Percentiles rank a stretch among this genome's conserved stretches.
Conservation (phyloP, 2,329 filamentous ascomycete species). For the Aspergillus fischeri region DNA sequence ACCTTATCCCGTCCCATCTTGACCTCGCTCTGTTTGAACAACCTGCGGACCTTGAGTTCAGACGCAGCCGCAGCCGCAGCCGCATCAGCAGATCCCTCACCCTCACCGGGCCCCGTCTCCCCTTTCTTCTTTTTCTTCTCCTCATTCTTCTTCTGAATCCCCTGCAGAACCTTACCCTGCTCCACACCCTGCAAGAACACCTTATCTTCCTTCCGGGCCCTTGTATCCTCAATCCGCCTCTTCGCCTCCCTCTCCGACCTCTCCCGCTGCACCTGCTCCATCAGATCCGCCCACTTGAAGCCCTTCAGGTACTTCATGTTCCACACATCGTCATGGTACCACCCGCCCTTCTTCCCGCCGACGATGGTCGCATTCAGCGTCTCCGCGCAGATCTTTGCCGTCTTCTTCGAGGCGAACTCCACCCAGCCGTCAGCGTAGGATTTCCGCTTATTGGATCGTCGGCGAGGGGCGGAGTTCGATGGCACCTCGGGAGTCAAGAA, state of each 20-base stretch:
- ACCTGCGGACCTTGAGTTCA: slow-evolving; percentile 25
- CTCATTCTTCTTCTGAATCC: slow-evolving; percentile 43
- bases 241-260: slow-evolving; percentile 39
- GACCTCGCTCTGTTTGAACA: slow-evolving; percentile 44
- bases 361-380: slow-evolving; percentile 43
- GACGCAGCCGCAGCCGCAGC: slow-evolving; percentile 7
- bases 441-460: slow-evolving; percentile 39
- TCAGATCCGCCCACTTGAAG: slow-evolving; percentile 43
- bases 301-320: slow-evolving; percentile 45
- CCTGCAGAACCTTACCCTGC: slow-evolving; percentile 38
- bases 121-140: slow-evolving; percentile 34
- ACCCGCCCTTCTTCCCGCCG: slow-evolving; percentile 43
- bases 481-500: slow-evolving; percentile 40
- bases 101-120: slow-evolving; percentile 6
- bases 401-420: slow-evolving; percentile 44
- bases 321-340: slow-evolving; percentile 45
- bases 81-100: slow-evolving; percentile 10
- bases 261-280: slow-evolving; percentile 43
- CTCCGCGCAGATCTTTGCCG: slow-evolving; percentile 43
- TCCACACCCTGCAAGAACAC: slow-evolving; percentile 41
- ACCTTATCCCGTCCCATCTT: slow-evolving; percentile 20
- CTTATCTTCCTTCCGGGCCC: slow-evolving; percentile 43
- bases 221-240: slow-evolving; percentile 39
- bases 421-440: slow-evolving; percentile 46
- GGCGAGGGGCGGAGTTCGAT: slow-evolving; percentile 14